A percentile compares a stretch with the other conserved stretches of the same genome.
Evolutionary conservation across 495 filamentous ascomycete genomes (phyloP).

Genomic region (Zalerion maritima): DNA sequence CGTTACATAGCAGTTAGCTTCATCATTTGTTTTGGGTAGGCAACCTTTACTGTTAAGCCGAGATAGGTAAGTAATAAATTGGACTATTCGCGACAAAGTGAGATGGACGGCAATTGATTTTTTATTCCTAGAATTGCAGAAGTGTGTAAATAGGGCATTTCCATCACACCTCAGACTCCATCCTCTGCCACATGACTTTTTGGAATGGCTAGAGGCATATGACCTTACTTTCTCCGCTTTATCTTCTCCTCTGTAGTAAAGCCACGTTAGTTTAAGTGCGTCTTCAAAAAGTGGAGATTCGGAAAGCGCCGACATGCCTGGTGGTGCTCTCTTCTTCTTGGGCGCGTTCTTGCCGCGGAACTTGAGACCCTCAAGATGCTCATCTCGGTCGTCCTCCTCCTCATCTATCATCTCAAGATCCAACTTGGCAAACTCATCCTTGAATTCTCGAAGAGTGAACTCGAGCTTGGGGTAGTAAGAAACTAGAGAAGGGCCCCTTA

Average conservation of each 20-base stretch:
- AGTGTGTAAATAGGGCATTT: slow-evolving; percentile 2
- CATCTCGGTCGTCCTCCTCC: slow-evolving; percentile 61
- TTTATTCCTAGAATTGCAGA: neutral
- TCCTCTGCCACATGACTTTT: neutral
- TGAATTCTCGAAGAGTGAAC: slow-evolving; percentile 53
- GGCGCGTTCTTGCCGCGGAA: slow-evolving; percentile 74
- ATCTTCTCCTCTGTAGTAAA: slow-evolving; percentile 11
- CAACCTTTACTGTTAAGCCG: too few relatives aligned
- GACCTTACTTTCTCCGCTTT: slow-evolving; percentile 2
- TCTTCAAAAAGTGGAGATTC: neutral
- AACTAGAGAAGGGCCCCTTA: slow-evolving; percentile 61
- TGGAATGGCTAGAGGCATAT: neutral
- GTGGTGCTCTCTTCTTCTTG: slow-evolving; percentile 69
- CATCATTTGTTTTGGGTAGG: too few relatives aligned
- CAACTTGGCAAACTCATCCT: slow-evolving; percentile 37
- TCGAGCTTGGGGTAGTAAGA: slow-evolving; percentile 75
- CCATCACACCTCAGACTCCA: neutral
- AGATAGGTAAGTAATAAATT: too few relatives aligned
- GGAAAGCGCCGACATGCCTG: slow-evolving; percentile 35
- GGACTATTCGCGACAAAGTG: slow-evolving; percentile 2
- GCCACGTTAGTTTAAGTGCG: slow-evolving; percentile 7
- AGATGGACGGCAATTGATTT: neutral
- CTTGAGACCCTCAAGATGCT: slow-evolving; percentile 59
- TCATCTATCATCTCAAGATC: slow-evolving; percentile 56
- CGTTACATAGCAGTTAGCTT: too few relatives aligned